phyloP scores from a whole-genome alignment of 176 grass and related monocot species.

The Oryza glaberrima region DNA sequence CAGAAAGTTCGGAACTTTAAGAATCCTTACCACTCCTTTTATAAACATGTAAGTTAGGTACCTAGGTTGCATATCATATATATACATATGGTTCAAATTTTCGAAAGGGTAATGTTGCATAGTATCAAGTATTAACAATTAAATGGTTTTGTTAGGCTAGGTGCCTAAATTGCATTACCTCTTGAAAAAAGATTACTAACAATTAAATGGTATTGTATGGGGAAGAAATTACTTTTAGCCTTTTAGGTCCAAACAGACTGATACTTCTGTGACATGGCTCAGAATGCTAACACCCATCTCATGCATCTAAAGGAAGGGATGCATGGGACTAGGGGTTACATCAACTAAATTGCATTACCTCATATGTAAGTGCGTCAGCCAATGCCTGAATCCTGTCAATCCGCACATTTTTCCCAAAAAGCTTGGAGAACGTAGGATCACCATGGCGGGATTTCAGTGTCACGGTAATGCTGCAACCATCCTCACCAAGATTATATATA shows the following conservation, averaged over 20 bases:
- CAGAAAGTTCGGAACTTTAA: neutral
- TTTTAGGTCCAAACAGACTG: neutral
- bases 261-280: neutral
- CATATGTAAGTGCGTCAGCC: conserved; percentile 85
- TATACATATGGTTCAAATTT: neutral
- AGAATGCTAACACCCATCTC: neutral
- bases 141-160: neutral
- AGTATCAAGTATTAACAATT: neutral
- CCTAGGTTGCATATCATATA: too few species aligned
- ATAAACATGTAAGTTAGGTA: neutral
- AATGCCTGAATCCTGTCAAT: conserved; percentile 83
- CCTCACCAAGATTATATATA: conserved; percentile 75
- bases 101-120: neutral
- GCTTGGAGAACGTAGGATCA: conserved; percentile 84
- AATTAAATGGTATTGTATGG: neutral
- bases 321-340: neutral
- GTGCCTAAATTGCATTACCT: neutral
- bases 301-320: neutral
- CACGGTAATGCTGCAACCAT: conserved; percentile 80
- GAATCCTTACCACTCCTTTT: neutral
- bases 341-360: conserved; percentile 48
- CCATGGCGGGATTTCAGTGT: conserved; percentile 70
- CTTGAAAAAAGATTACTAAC: neutral
- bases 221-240: neutral
- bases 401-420: conserved; percentile 74